Base-by-base conservation (phyloP, 768 basidiomycete species). In the Tulasnella sp. region DNA sequence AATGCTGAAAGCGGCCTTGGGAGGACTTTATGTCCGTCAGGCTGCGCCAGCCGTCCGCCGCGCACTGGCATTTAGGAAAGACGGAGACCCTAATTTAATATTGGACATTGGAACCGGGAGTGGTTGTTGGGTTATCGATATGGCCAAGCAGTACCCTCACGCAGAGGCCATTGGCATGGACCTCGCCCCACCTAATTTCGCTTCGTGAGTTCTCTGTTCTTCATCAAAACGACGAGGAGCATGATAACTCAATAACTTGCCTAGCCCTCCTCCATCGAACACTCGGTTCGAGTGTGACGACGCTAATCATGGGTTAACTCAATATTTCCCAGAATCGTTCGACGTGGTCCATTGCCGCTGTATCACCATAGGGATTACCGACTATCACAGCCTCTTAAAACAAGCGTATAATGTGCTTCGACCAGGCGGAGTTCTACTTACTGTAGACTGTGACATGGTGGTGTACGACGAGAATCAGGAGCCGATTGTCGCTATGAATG, bases 291-390 rank as follows among this genome's bases (percentile, higher is more conserved):
- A 74, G 39, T 64, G 52, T 54, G 73, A 74, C 39, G 73, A 74
- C 37, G 73, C 40, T 9, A 74, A 58, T 67, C 73, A 4, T 2
- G 58, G 58, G 31, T 34, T 64, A 17, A 8, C 31, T 8, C 58
- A 64, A 37, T 54, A 74, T 42, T 74, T 52, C n/a, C 29, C 49
- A 17, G 54, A 74, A 42, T 64, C 73, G 39, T 74, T 74, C 39
- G 54, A 74, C 29, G 73, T 74, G 11, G 73, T 74, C 6, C 73
- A 74, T 31, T 31, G 0, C 25, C 73, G 73, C 31, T 34, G 38
- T 38, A 74, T 74, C 73, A 39, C 73, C 64, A 58, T 39, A 31
- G 73, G 73, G 9, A 74, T 74, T 36, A 74, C 73, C 29, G 52
- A 64, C 73, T 74, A 74, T 42, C 14, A n/a, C 3, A 54, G 34